Evolutionary conservation across 2,329 filamentous ascomycete species (phyloP).

Genomic region (Coniella lustricola): DNA sequence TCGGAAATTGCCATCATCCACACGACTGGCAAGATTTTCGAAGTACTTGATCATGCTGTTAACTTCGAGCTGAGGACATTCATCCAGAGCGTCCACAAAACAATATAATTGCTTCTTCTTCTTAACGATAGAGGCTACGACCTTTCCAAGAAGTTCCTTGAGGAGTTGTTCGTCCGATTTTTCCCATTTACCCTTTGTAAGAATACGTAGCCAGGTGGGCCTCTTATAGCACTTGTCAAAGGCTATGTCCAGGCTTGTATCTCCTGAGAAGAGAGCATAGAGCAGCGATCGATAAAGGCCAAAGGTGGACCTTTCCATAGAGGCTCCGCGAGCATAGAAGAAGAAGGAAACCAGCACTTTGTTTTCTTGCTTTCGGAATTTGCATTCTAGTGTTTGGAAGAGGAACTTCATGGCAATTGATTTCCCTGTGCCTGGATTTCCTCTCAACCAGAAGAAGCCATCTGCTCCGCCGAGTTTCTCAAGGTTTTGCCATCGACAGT

Average conservation of each 20-base stretch:
- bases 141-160: constrained; percentile 19
- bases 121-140: constrained; percentile 13
- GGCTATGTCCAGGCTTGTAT: constrained; percentile 27
- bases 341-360: constrained; percentile 35
- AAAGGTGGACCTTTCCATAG: constrained; percentile 35
- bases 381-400: constrained; percentile 6
- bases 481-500: constrained; percentile 30
- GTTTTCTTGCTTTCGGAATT: constrained; percentile 15
- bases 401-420: constrained; percentile 40
- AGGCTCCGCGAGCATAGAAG: constrained; percentile 39
- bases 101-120: constrained; percentile 8
- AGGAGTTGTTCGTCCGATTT: constrained; percentile 17
- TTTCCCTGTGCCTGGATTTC: constrained; percentile 39
- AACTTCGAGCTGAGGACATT: constrained; percentile 36
- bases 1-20: constrained; percentile 21
- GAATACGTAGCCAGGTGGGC: background rate
- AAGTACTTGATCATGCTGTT: constrained; percentile 37
- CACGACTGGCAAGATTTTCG: constrained; percentile 27
- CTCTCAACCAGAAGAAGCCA: constrained; percentile 41
- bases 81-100: constrained; percentile 39
- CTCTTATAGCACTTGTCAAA: constrained; percentile 21
- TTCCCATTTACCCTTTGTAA: background rate
- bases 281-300: constrained; percentile 47
- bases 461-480: constrained; percentile 23
- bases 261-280: constrained; percentile 33